These are phyloP conservation scores for Lupinus albus DNA, from an alignment of 306 rosid genomes.

Conservation along the genomic window DNA sequence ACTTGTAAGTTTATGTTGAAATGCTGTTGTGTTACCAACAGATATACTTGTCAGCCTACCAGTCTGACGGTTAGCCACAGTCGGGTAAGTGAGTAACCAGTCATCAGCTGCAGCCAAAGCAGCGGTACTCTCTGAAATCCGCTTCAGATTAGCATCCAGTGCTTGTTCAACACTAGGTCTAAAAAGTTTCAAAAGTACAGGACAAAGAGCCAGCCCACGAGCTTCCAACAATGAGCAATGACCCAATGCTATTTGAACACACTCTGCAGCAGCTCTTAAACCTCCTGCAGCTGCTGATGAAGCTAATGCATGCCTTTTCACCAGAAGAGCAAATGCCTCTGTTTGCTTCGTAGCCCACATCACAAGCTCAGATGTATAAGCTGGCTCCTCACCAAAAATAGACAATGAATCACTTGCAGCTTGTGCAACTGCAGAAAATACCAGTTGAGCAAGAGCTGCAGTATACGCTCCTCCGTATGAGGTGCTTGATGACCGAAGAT, in stretches of 20 bases:
- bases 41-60: conserved; percentile 62
- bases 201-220: conserved; percentile 94
- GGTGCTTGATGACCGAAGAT: conserved; percentile 94
- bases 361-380: conserved; percentile 91
- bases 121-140: conserved; percentile 96
- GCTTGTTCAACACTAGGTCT: conserved; percentile 99
- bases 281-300: conserved; percentile 99
- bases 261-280: conserved; percentile 98
- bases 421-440: conserved; percentile 95
- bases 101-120: conserved; percentile 99
- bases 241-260: conserved; percentile 99
- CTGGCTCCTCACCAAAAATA: conserved; percentile 88
- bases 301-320: conserved; percentile 93
- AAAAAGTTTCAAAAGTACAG: conserved; percentile 89
- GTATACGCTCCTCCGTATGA: conserved; percentile 98
- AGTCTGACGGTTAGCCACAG: conserved; percentile 64
- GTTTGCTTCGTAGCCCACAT: conserved; percentile 97
- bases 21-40: conserved; percentile 52
- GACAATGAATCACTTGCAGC: conserved; percentile 84
- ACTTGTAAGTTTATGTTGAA: conserved; percentile 86
- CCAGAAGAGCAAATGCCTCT: conserved; percentile 81
- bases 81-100: conserved; percentile 78
- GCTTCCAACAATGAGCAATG: conserved; percentile 94
- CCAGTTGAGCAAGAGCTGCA: conserved; percentile 95
- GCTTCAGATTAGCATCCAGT: conserved; percentile 85